phyloP scores from a whole-genome alignment of 331 rosid species.

The Acacia pycnantha region DNA sequence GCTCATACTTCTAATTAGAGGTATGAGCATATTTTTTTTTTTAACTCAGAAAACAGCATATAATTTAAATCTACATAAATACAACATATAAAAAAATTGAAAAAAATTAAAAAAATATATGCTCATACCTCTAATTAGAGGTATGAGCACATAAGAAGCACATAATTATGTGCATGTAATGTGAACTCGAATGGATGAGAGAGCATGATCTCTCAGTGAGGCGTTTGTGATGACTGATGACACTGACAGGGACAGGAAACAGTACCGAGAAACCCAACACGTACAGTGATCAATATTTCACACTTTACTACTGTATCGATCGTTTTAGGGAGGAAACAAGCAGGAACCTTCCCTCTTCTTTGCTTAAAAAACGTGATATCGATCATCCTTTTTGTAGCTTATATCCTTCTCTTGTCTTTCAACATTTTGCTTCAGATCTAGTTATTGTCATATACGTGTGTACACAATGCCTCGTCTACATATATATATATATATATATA shows the following conservation, averaged over 20 bases:
- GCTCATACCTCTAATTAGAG: too few relatives aligned
- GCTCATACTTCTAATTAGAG: too few relatives aligned
- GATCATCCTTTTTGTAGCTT: conserved; percentile 31
- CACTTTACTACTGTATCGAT: background rate
- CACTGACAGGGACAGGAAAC: background rate
- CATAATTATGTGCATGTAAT: too few relatives aligned
- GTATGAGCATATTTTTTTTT: too few relatives aligned
- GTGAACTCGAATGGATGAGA: too few relatives aligned
- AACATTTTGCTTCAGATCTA: conserved; percentile 16
- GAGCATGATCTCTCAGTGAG: background rate
- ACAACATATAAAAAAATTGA: too few relatives aligned
- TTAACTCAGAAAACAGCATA: too few relatives aligned
- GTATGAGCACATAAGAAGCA: too few relatives aligned
- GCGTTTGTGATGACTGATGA: background rate
- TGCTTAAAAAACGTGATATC: background rate
- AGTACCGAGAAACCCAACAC: background rate
- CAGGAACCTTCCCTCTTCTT: conserved; percentile 50
- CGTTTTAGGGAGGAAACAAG: conserved; percentile 37
- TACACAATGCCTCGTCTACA: background rate
- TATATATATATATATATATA: too few relatives aligned
- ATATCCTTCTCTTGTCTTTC: conserved; percentile 35
- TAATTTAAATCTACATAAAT: too few relatives aligned
- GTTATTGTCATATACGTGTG: background rate
- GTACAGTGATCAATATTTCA: background rate
- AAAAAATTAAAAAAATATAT: too few relatives aligned